Conservation (phyloP, 2,329 filamentous ascomycete species). For the Microdochium trichocladiopsis region DNA sequence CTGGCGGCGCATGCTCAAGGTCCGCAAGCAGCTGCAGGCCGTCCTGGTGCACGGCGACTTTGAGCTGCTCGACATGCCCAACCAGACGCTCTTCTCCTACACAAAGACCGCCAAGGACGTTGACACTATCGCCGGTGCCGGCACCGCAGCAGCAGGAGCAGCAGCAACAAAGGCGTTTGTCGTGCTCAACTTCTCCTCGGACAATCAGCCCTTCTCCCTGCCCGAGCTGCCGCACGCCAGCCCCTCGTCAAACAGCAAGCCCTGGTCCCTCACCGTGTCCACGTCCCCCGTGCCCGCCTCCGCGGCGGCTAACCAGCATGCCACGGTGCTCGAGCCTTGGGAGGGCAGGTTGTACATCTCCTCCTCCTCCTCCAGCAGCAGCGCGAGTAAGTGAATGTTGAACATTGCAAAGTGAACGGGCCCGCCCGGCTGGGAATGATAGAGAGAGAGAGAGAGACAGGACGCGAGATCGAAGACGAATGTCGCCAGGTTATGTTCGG, state of each 20-base stretch:
- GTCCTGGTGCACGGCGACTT: neutral
- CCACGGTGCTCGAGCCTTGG: neutral
- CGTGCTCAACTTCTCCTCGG: neutral
- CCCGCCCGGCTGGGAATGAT: too few species aligned
- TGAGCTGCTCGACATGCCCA: neutral
- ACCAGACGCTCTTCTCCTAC: neutral
- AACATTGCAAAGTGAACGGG: too few species aligned
- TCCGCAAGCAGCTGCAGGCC: slow-evolving; percentile 47
- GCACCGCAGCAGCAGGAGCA: neutral
- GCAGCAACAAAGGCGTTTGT: neutral
- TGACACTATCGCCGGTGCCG: neutral
- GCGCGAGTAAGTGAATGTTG: neutral
- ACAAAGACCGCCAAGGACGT: neutral
- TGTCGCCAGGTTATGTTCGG: too few species aligned
- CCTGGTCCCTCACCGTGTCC: neutral
- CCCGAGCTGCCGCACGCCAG: neutral
- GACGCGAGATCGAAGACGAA: too few species aligned
- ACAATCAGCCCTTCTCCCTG: neutral
- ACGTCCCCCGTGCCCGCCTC: neutral
- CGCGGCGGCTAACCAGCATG: neutral
- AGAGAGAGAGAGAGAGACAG: too few species aligned
- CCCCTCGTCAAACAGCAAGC: neutral
- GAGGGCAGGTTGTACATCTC: neutral
- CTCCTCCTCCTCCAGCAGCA: too few species aligned
- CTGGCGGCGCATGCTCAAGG: slow-evolving; percentile 51